These are phyloP conservation scores for Phtheirospermum japonicum DNA, from an alignment of 257 asterid genomes.

Conservation along the genomic window DNA sequence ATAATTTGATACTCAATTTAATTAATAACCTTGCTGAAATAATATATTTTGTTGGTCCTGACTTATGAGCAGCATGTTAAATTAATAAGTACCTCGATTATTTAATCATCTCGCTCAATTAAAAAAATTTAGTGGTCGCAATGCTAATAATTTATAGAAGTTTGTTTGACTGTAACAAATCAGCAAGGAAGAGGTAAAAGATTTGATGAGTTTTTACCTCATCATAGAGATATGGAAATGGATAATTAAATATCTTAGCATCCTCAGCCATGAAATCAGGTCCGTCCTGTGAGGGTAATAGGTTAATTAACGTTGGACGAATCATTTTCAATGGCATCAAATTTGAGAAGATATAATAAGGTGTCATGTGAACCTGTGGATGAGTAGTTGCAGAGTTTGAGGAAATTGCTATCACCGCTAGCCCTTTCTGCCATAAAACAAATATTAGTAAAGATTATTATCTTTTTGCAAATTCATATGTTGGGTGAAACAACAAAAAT, in stretches of 20 bases:
- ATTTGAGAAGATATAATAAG: constrained; percentile 27
- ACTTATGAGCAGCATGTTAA: no score
- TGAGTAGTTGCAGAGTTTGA: constrained; percentile 77
- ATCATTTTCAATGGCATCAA: constrained; percentile 34
- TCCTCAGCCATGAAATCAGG: constrained; percentile 89
- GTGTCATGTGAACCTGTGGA: constrained; percentile 70
- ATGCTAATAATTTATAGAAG: no score
- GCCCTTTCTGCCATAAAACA: constrained; percentile 69
- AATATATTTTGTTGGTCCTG: no score
- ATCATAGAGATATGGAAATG: constrained; percentile 85
- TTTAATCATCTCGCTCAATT: no score
- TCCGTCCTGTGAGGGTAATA: constrained; percentile 64
- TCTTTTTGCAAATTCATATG: constrained; percentile 7
- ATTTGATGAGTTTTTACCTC: constrained; percentile 45
- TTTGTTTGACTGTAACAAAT: no score
- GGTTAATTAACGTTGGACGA: constrained; percentile 30
- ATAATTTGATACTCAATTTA: no score
- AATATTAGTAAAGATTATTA: not conserved
- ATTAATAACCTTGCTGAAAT: no score
- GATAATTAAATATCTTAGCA: constrained; percentile 64
- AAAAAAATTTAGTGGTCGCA: no score
- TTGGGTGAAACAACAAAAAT: not conserved
- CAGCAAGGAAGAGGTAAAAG: not conserved
- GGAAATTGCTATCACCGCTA: constrained; percentile 84
- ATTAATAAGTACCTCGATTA: no score